Evolutionary conservation across 2,329 filamentous ascomycete species (phyloP).

Genomic region (Neonectria faginata): DNA sequence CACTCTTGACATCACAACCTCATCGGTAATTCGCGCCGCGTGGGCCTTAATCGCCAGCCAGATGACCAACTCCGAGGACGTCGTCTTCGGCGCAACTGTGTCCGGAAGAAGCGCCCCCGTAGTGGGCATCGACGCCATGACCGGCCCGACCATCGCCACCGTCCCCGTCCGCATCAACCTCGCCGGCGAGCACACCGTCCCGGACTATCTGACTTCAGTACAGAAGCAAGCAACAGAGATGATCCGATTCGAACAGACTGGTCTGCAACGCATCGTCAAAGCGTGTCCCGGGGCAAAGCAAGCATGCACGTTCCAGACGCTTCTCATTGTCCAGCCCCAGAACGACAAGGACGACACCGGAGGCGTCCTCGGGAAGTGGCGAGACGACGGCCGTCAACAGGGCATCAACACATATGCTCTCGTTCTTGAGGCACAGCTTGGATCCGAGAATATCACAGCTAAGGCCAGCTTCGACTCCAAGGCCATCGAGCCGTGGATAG

Average conservation of each 20-base stretch:
- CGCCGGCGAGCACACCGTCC: constrained; percentile 46
- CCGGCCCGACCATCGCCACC: constrained; percentile 31
- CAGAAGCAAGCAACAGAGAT: constrained; percentile 33
- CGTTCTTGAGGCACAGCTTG: constrained; percentile 13
- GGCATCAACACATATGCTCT: constrained; percentile 19
- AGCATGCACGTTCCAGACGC: constrained; percentile 21
- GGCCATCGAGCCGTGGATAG: constrained; percentile 8
- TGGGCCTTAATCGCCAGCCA: constrained; percentile 43
- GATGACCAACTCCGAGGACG: constrained; percentile 33
- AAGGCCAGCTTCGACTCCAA: constrained; percentile 21
- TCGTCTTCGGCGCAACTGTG: constrained; percentile 42
- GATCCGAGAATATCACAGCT: background rate
- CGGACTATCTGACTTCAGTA: constrained; percentile 55
- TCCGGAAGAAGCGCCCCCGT: constrained; percentile 44
- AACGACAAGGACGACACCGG: background rate
- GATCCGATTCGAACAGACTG: constrained; percentile 30
- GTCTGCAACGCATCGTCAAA: constrained; percentile 20
- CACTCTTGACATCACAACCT: constrained; percentile 10
- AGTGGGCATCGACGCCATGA: constrained; percentile 35
- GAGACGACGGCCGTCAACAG: constrained; percentile 2
- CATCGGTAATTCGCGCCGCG: constrained; percentile 43
- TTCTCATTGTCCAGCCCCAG: constrained; percentile 24
- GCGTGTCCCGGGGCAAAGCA: background rate
- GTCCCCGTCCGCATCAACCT: constrained; percentile 37
- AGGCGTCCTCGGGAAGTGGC: constrained; percentile 16